Conservation (phyloP, 768 basidiomycete genomes). For the Coprinopsis sp. region DNA sequence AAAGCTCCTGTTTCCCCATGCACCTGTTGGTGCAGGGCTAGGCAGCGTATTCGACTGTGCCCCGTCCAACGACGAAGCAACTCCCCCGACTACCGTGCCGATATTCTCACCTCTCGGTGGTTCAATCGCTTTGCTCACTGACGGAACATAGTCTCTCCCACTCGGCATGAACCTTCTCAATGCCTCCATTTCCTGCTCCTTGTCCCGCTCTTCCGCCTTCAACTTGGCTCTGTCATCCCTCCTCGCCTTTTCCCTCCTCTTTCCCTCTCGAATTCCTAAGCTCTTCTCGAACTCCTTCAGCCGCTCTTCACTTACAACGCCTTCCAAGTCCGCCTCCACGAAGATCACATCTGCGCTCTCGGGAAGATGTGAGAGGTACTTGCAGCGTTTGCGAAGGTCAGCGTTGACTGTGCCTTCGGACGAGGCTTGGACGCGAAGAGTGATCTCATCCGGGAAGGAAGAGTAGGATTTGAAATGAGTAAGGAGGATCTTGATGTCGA, state of each 20-base stretch:
- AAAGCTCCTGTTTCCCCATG: slow-evolving; percentile 79
- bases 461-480: slow-evolving; percentile 79
- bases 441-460: slow-evolving; percentile 79
- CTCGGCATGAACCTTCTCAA: slow-evolving; percentile 8
- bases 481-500: slow-evolving; percentile 91
- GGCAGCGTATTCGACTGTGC: neutral
- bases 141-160: no score
- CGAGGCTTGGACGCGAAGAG: slow-evolving; percentile 72
- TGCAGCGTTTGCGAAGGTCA: slow-evolving; percentile 90
- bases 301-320: slow-evolving; percentile 71
- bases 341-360: slow-evolving; percentile 92
- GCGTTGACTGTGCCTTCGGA: slow-evolving; percentile 84
- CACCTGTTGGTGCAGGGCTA: slow-evolving; percentile 37
- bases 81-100: no score
- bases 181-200: slow-evolving; percentile 47
- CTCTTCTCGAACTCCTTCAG: slow-evolving; percentile 81
- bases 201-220: slow-evolving; percentile 72
- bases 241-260: slow-evolving; percentile 75
- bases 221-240: slow-evolving; percentile 84
- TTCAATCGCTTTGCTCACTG: no score
- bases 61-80: no score
- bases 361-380: slow-evolving; percentile 90
- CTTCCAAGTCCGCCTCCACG: slow-evolving; percentile 79
- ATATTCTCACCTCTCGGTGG: no score
- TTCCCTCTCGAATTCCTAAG: slow-evolving; percentile 66